Evolutionary conservation across 352 stramenopile species (phyloP), one percentile per base, ranked within the genome.

Genomic region (Phytopythium helicoides): DNA sequence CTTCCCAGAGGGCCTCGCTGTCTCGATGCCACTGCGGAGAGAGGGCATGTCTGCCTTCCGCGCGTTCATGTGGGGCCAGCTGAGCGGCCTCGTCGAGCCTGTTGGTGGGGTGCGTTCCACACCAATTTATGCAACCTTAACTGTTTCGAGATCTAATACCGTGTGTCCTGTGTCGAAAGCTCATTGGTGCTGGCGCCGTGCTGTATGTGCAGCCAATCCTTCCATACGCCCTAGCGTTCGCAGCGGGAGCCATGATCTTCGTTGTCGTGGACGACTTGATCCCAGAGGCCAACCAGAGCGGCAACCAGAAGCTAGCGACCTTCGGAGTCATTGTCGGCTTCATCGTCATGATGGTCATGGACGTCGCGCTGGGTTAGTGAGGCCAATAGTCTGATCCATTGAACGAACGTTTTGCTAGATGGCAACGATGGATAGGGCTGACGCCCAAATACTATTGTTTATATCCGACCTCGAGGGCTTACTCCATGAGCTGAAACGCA

Each of bases 281-380:
- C 21, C 89, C 89, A 0, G 89, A 97, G 58, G 83, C 85, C 6
- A 92, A 76, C 28, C 85, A 96, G 64, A 95, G 82, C 38, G 81
- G 85, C 52, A 96, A 95, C 60, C 79, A 92, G 66, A 94, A 94
- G 61, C 68, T 94, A 21, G 80, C 84, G 26, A 95, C 87, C 10
- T 79, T 91, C 22, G 87, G 86, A 11, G 87, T 80, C 8, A 95
- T 97, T 40, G 64, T 92, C 26, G 87, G 87, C 14, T 97, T 96
- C 63, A 87, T 96, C 42, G 86, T 97, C 45, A 97, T 97, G 89
- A 96, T 96, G 87, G 65, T 70, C 56, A 92, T 95, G 82, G 86
- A 94, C 57, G 85, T 94, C 19, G 85, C 85, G 28, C 71, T 94
- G 7, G 82, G 82, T 35, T 94, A 71, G 56, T 41, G 36, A 18